Conservation (phyloP, 2,329 filamentous ascomycete species). For the Lasiodiplodia gonubiensis region DNA sequence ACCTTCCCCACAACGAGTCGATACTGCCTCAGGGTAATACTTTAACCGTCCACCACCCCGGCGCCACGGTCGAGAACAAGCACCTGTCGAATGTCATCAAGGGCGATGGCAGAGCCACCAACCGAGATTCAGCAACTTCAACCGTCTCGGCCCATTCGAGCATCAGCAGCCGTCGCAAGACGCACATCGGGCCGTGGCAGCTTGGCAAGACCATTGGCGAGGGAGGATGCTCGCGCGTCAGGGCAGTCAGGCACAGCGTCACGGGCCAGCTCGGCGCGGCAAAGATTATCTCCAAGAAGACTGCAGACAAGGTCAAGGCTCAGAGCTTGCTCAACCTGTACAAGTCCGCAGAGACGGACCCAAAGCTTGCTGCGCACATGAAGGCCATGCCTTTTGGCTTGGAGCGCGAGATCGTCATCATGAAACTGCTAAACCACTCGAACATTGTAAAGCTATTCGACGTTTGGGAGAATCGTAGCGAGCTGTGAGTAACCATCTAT, state of each 20-base stretch:
- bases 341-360: conserved; percentile 67
- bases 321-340: conserved; percentile 85
- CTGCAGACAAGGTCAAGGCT: conserved; percentile 79
- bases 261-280: conserved; percentile 86
- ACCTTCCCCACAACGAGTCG: conserved; percentile 52
- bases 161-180: conserved; percentile 60
- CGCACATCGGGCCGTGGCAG: conserved; percentile 91
- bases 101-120: conserved; percentile 55
- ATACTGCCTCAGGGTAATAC: conserved; percentile 50
- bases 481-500: conserved; percentile 71
- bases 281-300: conserved; percentile 88
- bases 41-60: conserved; percentile 47
- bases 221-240: conserved; percentile 86
- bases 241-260: conserved; percentile 78
- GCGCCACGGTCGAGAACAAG: conserved; percentile 51
- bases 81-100: conserved; percentile 58
- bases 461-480: conserved; percentile 95
- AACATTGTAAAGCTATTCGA: conserved; percentile 95
- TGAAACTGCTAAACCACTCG: conserved; percentile 93
- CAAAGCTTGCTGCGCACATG: conserved; percentile 60
- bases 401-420: conserved; percentile 93
- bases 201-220: conserved; percentile 87
- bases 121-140: conserved; percentile 60
- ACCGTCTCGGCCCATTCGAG: conserved; percentile 62
- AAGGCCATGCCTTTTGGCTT: conserved; percentile 84